These are phyloP conservation scores for Butyriboletus appendiculatus DNA, from an alignment of 1,284 basidiomycete species.

Conservation along the genomic window DNA sequence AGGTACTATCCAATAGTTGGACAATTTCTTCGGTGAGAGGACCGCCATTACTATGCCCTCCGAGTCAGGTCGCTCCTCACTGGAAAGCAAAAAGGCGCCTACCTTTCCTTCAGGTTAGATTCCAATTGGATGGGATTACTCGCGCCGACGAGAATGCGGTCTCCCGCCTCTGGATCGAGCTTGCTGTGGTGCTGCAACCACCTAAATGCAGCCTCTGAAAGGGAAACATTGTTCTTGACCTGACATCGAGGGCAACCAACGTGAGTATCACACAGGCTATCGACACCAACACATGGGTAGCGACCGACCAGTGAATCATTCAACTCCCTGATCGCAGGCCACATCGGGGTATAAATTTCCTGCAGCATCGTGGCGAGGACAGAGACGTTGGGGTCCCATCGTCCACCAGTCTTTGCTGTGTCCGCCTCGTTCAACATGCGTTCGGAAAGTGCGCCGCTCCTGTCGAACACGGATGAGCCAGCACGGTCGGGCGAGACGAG, in stretches of 20 bases:
- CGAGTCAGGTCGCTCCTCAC: not conserved
- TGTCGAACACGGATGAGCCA: not conserved
- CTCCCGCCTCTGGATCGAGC: conserved; percentile 23
- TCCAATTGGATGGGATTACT: conserved; percentile 37
- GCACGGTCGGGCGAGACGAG: not conserved
- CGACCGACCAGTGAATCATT: conserved; percentile 13
- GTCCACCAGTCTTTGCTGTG: conserved; percentile 1
- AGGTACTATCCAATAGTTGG: conserved; percentile 43
- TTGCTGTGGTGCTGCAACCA: conserved; percentile 39
- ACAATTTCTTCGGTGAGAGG: conserved; percentile 50
- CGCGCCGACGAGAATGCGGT: conserved; percentile 36
- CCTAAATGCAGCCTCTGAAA: conserved; percentile 29
- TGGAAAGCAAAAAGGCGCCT: not conserved
- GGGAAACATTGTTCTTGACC: conserved; percentile 14
- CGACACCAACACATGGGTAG: not conserved
- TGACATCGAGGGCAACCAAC: not conserved
- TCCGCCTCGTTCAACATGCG: conserved; percentile 11
- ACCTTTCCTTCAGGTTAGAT: conserved; percentile 21
- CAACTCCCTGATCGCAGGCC: conserved; percentile 19
- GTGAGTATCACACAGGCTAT: not conserved
- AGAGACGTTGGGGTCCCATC: conserved; percentile 16
- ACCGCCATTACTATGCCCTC: conserved; percentile 41
- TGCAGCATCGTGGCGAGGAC: not conserved
- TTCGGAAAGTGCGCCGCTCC: conserved; percentile 14
- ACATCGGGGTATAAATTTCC: conserved; percentile 6